Percentiles rank a stretch among this genome's conserved stretches.
Evolutionary conservation across 768 basidiomycete species (phyloP).

Genomic region (Gloeophyllum trabeum): DNA sequence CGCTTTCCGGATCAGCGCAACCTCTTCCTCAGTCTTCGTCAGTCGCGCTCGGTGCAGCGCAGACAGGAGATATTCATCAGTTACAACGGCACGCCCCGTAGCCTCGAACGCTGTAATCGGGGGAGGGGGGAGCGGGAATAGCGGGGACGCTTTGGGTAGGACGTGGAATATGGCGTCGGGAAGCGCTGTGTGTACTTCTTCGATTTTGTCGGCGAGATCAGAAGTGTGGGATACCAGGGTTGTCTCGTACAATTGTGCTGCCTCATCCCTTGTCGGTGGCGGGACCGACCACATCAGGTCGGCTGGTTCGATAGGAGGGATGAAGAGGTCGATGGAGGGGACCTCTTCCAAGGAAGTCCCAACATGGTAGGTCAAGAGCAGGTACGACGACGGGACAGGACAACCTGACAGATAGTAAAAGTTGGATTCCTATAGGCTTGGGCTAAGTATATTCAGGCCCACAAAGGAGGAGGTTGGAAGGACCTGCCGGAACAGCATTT

Average conservation of each 20-base stretch:
- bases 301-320: conserved; percentile 61
- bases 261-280: conserved; percentile 56
- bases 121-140: conserved; percentile 39
- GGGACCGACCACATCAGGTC: conserved; percentile 87
- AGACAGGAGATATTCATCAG: conserved; percentile 54
- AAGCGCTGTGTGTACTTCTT: conserved; percentile 31
- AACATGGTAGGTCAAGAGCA: conserved; percentile 48
- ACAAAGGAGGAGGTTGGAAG: conserved; percentile 13
- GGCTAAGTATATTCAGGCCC: background rate
- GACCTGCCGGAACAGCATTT: conserved; percentile 52
- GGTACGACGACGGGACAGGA: conserved; percentile 55
- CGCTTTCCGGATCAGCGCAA: conserved; percentile 65
- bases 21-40: conserved; percentile 66
- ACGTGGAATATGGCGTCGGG: conserved; percentile 56
- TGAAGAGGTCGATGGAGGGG: conserved; percentile 54
- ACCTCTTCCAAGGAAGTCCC: conserved; percentile 29
- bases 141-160: conserved; percentile 38
- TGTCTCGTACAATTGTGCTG: conserved; percentile 43
- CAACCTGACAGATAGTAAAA: conserved; percentile 85
- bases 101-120: conserved; percentile 26
- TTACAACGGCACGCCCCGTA: conserved; percentile 25
- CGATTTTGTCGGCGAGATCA: conserved; percentile 33
- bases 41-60: conserved; percentile 79
- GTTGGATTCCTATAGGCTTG: conserved; percentile 53
- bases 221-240: conserved; percentile 43